Percentiles rank a stretch among this genome's conserved stretches.
These are phyloP conservation scores for Saccharomyces hybrid DNA, from an alignment of 1,139 yeast species.

Conservation along the genomic window DNA sequence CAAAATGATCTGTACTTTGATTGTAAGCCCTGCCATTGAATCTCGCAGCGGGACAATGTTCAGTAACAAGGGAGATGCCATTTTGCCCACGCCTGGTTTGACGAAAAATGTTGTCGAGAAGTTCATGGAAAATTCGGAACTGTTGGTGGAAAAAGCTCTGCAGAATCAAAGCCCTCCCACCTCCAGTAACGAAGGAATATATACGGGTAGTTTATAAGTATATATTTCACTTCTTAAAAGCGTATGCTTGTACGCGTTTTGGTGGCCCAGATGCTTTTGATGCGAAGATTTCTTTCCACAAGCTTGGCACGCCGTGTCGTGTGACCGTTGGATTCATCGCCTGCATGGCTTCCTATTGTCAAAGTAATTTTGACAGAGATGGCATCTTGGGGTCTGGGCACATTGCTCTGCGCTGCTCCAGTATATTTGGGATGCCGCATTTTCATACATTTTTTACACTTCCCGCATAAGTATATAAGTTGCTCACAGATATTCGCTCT, in stretches of 20 bases:
- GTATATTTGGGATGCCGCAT: neutral
- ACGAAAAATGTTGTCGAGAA: slow-evolving; percentile 26
- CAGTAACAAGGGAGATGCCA: slow-evolving; percentile 27
- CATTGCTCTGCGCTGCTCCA: neutral
- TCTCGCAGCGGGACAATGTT: slow-evolving; percentile 28
- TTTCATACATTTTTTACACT: neutral
- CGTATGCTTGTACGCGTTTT: neutral
- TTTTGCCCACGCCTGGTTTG: slow-evolving; percentile 27
- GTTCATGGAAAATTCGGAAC: slow-evolving; percentile 21
- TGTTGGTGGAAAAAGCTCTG: slow-evolving; percentile 10
- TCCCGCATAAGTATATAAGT: neutral
- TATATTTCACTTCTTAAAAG: neutral
- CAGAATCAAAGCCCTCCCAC: neutral
- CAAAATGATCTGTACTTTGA: slow-evolving; percentile 26
- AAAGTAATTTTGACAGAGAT: neutral
- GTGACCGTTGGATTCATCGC: neutral
- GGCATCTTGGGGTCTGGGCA: neutral
- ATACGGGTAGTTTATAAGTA: neutral
- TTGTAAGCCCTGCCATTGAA: slow-evolving; percentile 30
- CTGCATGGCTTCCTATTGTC: neutral
- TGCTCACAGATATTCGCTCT: neutral
- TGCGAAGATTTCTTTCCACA: neutral
- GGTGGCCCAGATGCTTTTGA: neutral
- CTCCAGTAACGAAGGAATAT: neutral
- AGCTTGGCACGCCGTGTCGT: neutral